Percentiles rank a stretch among this genome's conserved stretches.
Conservation (phyloP, 2,329 filamentous ascomycete genomes). For the Diaporthe sp. region DNA sequence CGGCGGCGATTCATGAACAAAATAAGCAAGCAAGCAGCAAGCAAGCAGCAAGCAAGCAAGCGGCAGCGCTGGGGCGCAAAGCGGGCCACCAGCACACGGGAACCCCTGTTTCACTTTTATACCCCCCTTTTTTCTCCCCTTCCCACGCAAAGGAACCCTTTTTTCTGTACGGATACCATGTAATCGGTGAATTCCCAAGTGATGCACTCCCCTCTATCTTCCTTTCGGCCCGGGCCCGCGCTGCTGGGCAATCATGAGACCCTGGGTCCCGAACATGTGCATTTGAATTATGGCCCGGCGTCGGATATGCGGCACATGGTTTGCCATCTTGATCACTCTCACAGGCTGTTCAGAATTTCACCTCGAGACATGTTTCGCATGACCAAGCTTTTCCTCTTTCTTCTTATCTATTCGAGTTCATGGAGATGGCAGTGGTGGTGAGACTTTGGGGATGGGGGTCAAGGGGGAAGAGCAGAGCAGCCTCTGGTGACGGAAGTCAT, state of each 20-base stretch:
- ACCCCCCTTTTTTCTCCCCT: conserved; percentile 33
- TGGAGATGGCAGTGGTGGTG: neutral
- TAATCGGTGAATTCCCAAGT: conserved; percentile 30
- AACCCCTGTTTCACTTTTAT: conserved; percentile 36
- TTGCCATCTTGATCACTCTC: conserved; percentile 24
- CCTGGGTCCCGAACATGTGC: conserved; percentile 9
- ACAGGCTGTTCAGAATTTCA: conserved; percentile 2
- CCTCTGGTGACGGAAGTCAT: conserved; percentile 21
- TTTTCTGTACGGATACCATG: conserved; percentile 23
- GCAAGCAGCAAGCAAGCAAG: neutral
- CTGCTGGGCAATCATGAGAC: conserved; percentile 25
- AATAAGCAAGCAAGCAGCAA: neutral
- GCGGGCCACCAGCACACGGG: neutral
- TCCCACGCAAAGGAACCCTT: conserved; percentile 20
- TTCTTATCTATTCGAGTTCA: conserved; percentile 7
- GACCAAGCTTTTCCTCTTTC: neutral
- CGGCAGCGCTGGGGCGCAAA: neutral
- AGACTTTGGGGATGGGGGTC: neutral
- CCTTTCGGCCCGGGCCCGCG: conserved; percentile 15
- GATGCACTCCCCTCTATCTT: conserved; percentile 34
- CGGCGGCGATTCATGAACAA: conserved; percentile 10
- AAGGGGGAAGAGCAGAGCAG: neutral
- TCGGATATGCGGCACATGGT: conserved; percentile 28
- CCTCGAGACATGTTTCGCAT: conserved; percentile 4
- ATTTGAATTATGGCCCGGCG: conserved; percentile 31